Percentiles rank a stretch among this genome's conserved stretches.
Conservation (phyloP, 1,284 basidiomycete species). For the Phlebopus sp. region DNA sequence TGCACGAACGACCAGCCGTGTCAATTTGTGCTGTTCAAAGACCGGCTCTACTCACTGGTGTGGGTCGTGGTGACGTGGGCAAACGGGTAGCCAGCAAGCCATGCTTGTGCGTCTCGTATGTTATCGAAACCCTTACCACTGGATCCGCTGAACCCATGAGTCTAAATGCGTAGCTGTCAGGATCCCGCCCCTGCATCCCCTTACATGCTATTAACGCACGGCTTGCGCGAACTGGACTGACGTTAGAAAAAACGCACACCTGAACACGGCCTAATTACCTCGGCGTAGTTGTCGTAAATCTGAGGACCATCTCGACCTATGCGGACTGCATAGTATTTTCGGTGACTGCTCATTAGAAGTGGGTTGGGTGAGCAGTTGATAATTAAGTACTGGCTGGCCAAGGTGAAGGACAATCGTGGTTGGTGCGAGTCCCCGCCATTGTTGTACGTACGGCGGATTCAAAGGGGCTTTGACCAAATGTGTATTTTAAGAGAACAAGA, state of each 20-base stretch:
- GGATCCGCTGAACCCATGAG: slow-evolving; percentile 28
- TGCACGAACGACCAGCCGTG: background rate
- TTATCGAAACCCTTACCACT: slow-evolving; percentile 34
- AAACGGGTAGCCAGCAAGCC: slow-evolving; percentile 23
- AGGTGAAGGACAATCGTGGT: too few relatives aligned
- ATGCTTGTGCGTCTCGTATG: slow-evolving; percentile 26
- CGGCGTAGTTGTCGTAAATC: slow-evolving; percentile 28
- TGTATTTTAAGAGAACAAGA: too few relatives aligned
- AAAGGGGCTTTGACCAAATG: too few relatives aligned
- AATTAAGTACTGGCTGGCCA: too few relatives aligned
- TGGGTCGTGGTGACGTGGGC: slow-evolving; percentile 11
- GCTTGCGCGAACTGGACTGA: slow-evolving; percentile 22
- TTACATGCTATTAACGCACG: slow-evolving; percentile 18
- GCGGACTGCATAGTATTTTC: slow-evolving; percentile 35
- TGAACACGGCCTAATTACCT: slow-evolving; percentile 23
- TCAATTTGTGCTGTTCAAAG: background rate
- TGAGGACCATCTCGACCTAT: slow-evolving; percentile 32
- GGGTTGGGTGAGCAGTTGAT: background rate
- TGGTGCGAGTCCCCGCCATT: background rate
- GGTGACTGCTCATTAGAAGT: slow-evolving; percentile 15
- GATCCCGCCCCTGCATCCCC: background rate
- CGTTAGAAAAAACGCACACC: background rate
- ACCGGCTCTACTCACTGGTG: slow-evolving; percentile 16
- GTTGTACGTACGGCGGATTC: too few relatives aligned
- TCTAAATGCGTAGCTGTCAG: slow-evolving; percentile 18